Evolutionary conservation across 805 yeast species (phyloP).

Genomic region (Hanseniaspora nectarophila): DNA sequence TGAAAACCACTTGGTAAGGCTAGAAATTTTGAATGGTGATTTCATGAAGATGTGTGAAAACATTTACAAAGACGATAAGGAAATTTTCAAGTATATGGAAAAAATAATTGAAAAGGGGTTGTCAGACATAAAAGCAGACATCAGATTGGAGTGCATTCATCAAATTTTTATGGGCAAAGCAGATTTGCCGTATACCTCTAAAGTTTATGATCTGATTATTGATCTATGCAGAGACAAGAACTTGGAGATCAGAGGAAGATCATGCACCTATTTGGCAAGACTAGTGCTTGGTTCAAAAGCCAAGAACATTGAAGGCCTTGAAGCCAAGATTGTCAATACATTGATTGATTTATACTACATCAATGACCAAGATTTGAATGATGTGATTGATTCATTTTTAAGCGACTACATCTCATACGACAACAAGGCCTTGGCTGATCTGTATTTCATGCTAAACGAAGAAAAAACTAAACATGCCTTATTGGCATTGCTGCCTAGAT

Average conservation of each 20-base stretch:
- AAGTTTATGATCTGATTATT: not conserved
- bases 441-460: not conserved
- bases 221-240: slow-evolving; percentile 9
- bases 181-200: not conserved
- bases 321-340: not conserved
- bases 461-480: slow-evolving; percentile 2
- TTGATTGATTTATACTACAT: slow-evolving; percentile 5
- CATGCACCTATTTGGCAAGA: not conserved
- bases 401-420: not conserved
- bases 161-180: not conserved
- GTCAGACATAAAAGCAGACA: slow-evolving; percentile 1
- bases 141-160: not conserved
- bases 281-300: not conserved
- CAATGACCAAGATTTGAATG: slow-evolving; percentile 2
- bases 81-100: not conserved
- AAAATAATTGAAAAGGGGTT: slow-evolving; percentile 1
- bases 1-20: slow-evolving; percentile 7
- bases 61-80: not conserved
- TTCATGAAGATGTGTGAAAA: not conserved
- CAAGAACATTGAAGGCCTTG: not conserved
- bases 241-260: not conserved
- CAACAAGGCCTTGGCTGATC: not conserved
- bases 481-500: slow-evolving; percentile 3
- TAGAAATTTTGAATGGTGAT: not conserved
- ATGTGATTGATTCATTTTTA: slow-evolving; percentile 1